Evolutionary conservation across 176 grass and related monocot species (phyloP), one percentile per base, ranked within the genome.

Genomic region (Cenchrus purpureus): DNA sequence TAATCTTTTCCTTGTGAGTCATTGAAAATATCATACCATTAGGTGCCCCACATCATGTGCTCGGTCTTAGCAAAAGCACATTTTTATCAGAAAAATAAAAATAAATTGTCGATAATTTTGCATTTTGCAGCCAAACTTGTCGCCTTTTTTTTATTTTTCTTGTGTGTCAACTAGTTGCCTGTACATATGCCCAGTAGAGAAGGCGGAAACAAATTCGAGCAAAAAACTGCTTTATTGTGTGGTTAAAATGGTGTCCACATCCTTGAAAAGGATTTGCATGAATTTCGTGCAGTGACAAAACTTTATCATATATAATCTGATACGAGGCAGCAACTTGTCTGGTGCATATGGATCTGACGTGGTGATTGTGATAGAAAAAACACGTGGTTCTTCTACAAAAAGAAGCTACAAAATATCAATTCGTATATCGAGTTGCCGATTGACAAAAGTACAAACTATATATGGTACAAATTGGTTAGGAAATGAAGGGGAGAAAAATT

Each of bases 321-420:
- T 65, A 66, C 22, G 10, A 66, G 37, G 9, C 74, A 45, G 59
- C 48, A 32, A 62, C 45, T 62, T 79, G 64, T 49, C 19, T 40
- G 40, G 19, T 49, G 28, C 59, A 3, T 4, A 16, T 37, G 25
- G 49, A 68, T 14, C 42, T 49, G 19, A 19, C 79, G 9, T 74
- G 37, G 12, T 84, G 68, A 84, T 85, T 80, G 80, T 6, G 61
- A 85, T 69, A 45, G 14, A 29, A 57, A 65, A 46, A 34, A 74
- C 82, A 89, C 52, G 57, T 69, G 82, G 40, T 80, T 59, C 62
- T 60, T 60, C 60, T 75, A 4, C 44, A 44, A 32, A 60, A 79
- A 17, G 25, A 73, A 65, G 16, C 2, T 34, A 50, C 15, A 65
- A 79, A 66, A 79, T 65, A 65, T 50, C 61, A 20, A 25, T 37